A percentile compares a stretch with the other conserved stretches of the same genome.
Evolutionary conservation across 208 protist genomes (phyloP).

Genomic region (Wallacemonas sp.): DNA sequence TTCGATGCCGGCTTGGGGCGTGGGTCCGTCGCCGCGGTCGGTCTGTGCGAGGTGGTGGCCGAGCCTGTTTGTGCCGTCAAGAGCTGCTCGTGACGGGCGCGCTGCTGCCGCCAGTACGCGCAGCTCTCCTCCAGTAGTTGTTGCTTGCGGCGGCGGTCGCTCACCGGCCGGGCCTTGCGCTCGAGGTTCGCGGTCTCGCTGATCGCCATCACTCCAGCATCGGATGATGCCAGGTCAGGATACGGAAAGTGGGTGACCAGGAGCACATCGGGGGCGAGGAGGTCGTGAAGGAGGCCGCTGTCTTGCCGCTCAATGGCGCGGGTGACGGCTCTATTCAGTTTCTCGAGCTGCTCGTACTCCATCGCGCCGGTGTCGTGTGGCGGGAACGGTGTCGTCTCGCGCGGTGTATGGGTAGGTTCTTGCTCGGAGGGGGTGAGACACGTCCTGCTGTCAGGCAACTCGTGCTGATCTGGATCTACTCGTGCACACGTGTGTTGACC

Average conservation of each 20-base stretch:
- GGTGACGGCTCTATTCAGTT: constrained; percentile 46
- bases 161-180: not conserved
- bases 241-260: constrained; percentile 76
- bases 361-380: constrained; percentile 20
- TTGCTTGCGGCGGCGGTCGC: constrained; percentile 2
- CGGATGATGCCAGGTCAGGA: constrained; percentile 18
- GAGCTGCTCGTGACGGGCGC: constrained; percentile 25
- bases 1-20: not conserved
- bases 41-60: not conserved
- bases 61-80: not conserved
- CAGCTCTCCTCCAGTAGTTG: constrained; percentile 20
- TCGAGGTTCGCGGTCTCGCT: not conserved
- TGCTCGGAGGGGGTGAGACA: too few species aligned
- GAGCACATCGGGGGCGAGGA: constrained; percentile 62
- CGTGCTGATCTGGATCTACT: too few species aligned
- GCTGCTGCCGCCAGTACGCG: constrained; percentile 14
- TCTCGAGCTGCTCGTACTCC: constrained; percentile 88
- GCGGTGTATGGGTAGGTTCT: too few species aligned
- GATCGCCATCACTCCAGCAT: not conserved
- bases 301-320: constrained; percentile 61
- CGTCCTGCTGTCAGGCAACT: too few species aligned
- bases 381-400: not conserved
- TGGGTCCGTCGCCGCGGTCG: too few species aligned
- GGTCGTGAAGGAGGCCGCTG: constrained; percentile 52
- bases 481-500: too few species aligned